These are phyloP conservation scores for Gossypium anomalum DNA, from an alignment of 345 rosid species.

Conservation along the genomic window DNA sequence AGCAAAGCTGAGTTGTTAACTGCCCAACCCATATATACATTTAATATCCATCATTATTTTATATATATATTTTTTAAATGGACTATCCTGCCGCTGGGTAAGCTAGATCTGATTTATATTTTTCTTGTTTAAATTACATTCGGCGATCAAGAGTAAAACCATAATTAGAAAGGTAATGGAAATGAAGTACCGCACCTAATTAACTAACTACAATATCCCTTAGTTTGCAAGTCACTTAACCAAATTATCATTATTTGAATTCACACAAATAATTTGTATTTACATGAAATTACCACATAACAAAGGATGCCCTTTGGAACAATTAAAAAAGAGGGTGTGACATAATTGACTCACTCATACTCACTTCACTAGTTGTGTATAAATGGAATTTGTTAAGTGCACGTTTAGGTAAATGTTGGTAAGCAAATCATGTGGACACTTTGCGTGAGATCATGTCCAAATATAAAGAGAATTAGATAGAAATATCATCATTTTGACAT, in stretches of 20 bases:
- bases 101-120: too few relatives aligned
- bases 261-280: not conserved
- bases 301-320: not conserved
- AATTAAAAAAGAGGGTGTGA: not conserved
- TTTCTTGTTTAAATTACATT: not conserved
- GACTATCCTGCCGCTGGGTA: not conserved
- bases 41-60: slow-evolving; percentile 9
- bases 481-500: slow-evolving; percentile 14
- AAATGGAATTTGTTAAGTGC: slow-evolving; percentile 35
- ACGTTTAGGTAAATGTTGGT: slow-evolving; percentile 35
- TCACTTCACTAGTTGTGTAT: not conserved
- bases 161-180: not conserved
- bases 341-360: slow-evolving; percentile 1
- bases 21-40: slow-evolving; percentile 32
- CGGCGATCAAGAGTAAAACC: not conserved
- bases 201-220: slow-evolving; percentile 48
- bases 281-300: not conserved
- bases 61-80: slow-evolving; percentile 8
- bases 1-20: slow-evolving; percentile 42
- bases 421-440: slow-evolving; percentile 31
- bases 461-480: slow-evolving; percentile 13
- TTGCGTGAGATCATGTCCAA: slow-evolving; percentile 33
- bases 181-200: slow-evolving; percentile 39
- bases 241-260: slow-evolving; percentile 16
- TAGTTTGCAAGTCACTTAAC: slow-evolving; percentile 51